Base-by-base conservation (phyloP, 768 basidiomycete genomes). In the Hemileccinum impolitum region DNA sequence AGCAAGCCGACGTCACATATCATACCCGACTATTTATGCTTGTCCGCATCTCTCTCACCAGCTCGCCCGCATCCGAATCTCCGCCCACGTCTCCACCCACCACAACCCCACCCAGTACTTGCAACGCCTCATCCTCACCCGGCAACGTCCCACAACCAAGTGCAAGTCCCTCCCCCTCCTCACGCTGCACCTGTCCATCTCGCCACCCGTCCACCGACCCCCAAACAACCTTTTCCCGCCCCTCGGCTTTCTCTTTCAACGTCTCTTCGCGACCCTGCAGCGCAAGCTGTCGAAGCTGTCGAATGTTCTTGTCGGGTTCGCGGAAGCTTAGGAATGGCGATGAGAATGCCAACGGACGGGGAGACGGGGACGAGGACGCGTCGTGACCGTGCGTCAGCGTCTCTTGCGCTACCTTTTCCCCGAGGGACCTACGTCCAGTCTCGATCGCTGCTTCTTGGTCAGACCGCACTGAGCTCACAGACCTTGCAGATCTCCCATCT, bases 141-240 rank as follows among this genome's bases (percentile, higher is more conserved):
- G 59, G 59, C 8, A 61, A 40, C 39, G 44, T 49, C 3, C 56
- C 51, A 42, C 17, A 42, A 2, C 26, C 44, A 6, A 39, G 9
- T 0, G 5, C 21, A 1, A 23, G 23, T 6, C 23, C 23, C 23
- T 15, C 45, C 21, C 14, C 32, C 17, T 36, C 50, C 43, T 39
- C 53, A 18, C 23, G 48, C 6, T 28, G 25, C 23, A 7, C 30
- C 39, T 23, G 14, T 55, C 50, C n/a, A 44, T 52, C 17, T n/a
- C 32, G 25, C 40, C 23, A 7, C 30, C 39, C 28, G 14, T 55
- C 50, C n/a, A 44, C 54, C 17, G 21, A 43, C 0, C 69, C 67
- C 63, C 65, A 71, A 18, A 79, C 75, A 52, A 79, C 64, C 61
- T 77, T 80, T 25, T 72, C 73, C 58, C 66, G 71, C 0, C 76